Evolutionary conservation across 768 basidiomycete genomes (phyloP).

Genomic region (Panaeolus papilionaceus): DNA sequence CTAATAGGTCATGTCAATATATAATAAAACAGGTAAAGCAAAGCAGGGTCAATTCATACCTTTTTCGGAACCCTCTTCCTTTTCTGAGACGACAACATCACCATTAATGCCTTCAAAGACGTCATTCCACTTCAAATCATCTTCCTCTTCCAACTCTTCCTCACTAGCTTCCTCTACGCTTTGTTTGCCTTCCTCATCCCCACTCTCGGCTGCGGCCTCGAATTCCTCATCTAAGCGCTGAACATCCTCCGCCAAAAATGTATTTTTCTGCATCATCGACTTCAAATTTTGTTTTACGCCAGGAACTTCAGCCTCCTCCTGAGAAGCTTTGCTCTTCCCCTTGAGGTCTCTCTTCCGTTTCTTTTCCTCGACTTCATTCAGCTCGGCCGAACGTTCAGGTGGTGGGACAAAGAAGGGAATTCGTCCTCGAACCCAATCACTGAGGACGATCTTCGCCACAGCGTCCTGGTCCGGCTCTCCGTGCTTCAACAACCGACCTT

Average conservation of each 20-base stretch:
- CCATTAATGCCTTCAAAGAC: conserved; percentile 70
- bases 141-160: conserved; percentile 50
- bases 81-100: conserved; percentile 33
- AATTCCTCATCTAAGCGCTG: conserved; percentile 62
- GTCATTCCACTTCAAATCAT: conserved; percentile 84
- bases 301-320: conserved; percentile 47
- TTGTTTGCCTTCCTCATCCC: conserved; percentile 48
- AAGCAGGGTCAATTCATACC: conserved; percentile 22
- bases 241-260: conserved; percentile 87
- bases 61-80: conserved; percentile 28
- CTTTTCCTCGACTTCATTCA: conserved; percentile 70
- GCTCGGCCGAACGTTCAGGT: conserved; percentile 78
- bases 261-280: conserved; percentile 88
- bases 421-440: conserved; percentile 96
- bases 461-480: conserved; percentile 94
- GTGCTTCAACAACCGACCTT: conserved; percentile 89
- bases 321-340: conserved; percentile 59
- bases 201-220: conserved; percentile 50
- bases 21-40: conserved; percentile 20
- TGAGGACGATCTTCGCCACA: conserved; percentile 93
- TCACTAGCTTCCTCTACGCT: conserved; percentile 45
- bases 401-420: conserved; percentile 97
- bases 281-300: conserved; percentile 88
- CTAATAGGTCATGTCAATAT: conserved; percentile 18
- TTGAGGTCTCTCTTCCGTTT: conserved; percentile 52